phyloP scores from a whole-genome alignment of 495 filamentous ascomycete genomes.

The Penicillium manginii region DNA sequence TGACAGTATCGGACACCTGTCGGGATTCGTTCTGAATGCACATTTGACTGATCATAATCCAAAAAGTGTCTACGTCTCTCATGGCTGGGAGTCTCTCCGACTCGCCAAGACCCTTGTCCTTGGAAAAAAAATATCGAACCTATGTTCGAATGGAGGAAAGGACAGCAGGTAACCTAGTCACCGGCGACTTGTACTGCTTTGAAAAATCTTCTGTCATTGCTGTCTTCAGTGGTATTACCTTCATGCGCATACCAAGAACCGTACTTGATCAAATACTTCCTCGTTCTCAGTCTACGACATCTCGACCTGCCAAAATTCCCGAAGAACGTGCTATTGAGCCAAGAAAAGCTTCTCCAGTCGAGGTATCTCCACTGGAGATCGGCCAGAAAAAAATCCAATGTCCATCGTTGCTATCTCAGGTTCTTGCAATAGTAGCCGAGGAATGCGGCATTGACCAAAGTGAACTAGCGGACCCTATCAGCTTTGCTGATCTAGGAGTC shows the following conservation, averaged over 20 bases:
- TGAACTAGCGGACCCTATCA: slow-evolving; percentile 37
- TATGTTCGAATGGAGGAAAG: slow-evolving; percentile 45
- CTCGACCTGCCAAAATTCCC: neutral
- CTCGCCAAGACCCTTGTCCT: slow-evolving; percentile 24
- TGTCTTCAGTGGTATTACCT: slow-evolving; percentile 34
- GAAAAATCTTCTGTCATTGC: slow-evolving; percentile 36
- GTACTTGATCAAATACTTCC: slow-evolving; percentile 25
- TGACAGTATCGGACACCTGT: slow-evolving; percentile 51
- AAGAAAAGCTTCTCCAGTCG: neutral
- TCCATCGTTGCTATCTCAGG: slow-evolving; percentile 1
- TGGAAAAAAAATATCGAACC: slow-evolving; percentile 35
- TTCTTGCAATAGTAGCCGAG: slow-evolving; percentile 24
- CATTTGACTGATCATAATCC: slow-evolving; percentile 48
- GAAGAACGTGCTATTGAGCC: neutral
- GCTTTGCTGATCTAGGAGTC: slow-evolving; percentile 50
- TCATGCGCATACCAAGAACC: slow-evolving; percentile 20
- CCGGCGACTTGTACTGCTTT: slow-evolving; percentile 44
- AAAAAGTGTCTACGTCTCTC: slow-evolving; percentile 46
- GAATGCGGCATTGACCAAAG: slow-evolving; percentile 28
- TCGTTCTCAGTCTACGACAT: neutral
- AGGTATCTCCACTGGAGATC: no score
- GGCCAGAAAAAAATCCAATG: neutral
- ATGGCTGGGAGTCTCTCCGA: slow-evolving; percentile 43
- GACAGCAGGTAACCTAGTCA: slow-evolving; percentile 27
- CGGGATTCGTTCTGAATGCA: slow-evolving; percentile 58